Evolutionary conservation across 2,329 filamentous ascomycete genomes (phyloP), one percentile per base, ranked within the genome.

Genomic region (Ophiostoma sp.): DNA sequence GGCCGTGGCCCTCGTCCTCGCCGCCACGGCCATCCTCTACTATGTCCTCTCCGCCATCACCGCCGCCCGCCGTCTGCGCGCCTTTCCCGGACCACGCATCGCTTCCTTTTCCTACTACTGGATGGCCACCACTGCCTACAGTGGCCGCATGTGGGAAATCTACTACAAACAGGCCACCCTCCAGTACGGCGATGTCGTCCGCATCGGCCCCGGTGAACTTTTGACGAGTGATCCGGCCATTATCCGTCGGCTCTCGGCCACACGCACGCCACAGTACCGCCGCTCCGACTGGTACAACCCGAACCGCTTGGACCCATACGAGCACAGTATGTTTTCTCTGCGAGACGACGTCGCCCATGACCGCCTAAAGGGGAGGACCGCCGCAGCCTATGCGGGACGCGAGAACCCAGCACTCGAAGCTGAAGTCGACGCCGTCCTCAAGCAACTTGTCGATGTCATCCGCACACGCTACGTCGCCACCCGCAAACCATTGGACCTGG

Each of bases 251-350:
- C 79, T 80, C 59, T 76, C 75, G 2, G 78, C 76, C 17, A 79
- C 78, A 3, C 78, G 80, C 33, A 71, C 73, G 15, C 69, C 59
- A 4, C 72, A 75, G 69, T 82, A 82, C 76, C 74, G 71, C 11
- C 78, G 79, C 17, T 79, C 79, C 9, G 73, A 74, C 1, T 86
- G 82, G 82, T 86, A 86, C 79, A 82, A 83, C 74, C 80, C 81
- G n/a, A 81, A 84, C 75, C 81, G 82, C n/a, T 78, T 87, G 69
- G 83, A 88, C 75, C 83, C 84, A 0, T 82, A 84, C 52, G 79
- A 82, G 36, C 82, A 87, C 78, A 85, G 83, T 75, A 82, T 88
- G 73, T 83, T 89, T 76, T 86, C 82, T 28, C 80, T 83, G 31
- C 72, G 76, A 17, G 76, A 80, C 72, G 77, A 76, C 45, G 76